These are phyloP conservation scores for Acanthamoeba healyi DNA, from an alignment of 208 protist genomes.

Conservation along the genomic window DNA sequence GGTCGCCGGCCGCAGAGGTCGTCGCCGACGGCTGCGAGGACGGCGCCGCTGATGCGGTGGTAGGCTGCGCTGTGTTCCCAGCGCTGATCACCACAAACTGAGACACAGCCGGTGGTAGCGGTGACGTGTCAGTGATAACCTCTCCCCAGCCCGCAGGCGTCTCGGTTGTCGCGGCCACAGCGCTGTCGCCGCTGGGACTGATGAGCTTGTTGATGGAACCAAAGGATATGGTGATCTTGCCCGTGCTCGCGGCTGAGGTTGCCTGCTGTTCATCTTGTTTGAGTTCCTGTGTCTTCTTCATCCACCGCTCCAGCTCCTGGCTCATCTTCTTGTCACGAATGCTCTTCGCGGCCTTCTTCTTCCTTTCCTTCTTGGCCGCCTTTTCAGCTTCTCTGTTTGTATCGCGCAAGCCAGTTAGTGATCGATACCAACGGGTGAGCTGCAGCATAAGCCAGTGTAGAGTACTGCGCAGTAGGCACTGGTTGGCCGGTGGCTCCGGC, in stretches of 20 bases:
- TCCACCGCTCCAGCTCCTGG: slow-evolving; percentile 69
- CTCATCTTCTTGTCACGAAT: slow-evolving; percentile 40
- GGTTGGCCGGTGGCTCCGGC: not conserved
- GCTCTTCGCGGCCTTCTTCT: not conserved
- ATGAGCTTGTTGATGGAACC: not conserved
- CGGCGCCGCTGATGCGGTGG: not conserved
- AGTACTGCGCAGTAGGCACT: not conserved
- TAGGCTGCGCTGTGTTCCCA: not conserved
- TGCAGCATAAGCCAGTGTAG: not conserved
- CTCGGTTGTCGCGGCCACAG: not conserved
- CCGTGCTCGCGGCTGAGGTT: not conserved
- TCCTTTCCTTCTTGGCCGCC: slow-evolving; percentile 52
- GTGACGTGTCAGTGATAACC: not conserved
- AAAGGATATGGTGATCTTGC: slow-evolving; percentile 63
- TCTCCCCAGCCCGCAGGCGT: not conserved
- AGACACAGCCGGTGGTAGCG: not conserved
- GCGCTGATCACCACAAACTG: not conserved
- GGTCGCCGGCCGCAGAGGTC: not conserved
- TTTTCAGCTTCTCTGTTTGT: not conserved
- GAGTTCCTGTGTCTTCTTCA: slow-evolving; percentile 61
- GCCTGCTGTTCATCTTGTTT: not conserved
- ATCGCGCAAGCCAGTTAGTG: too few species aligned
- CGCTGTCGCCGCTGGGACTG: not conserved
- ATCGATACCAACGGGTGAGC: not conserved
- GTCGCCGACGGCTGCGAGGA: not conserved